These are phyloP conservation scores for Xylaria intraflava DNA, from an alignment of 495 filamentous ascomycete species.

Conservation along the genomic window DNA sequence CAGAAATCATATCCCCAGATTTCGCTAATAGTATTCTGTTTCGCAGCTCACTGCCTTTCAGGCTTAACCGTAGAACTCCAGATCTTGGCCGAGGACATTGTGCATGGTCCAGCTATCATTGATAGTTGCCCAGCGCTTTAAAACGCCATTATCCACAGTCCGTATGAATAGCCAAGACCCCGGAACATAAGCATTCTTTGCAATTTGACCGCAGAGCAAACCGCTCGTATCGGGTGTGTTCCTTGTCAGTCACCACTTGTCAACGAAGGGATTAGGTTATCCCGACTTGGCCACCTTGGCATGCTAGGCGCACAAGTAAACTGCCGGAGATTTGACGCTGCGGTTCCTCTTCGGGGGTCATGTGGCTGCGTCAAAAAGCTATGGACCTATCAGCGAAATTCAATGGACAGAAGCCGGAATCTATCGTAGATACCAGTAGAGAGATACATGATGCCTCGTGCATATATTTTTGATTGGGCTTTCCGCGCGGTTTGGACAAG, in stretches of 20 bases:
- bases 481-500: neutral
- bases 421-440: no score
- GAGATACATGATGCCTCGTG: no score
- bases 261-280: slow-evolving; percentile 5
- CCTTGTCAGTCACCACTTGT: slow-evolving; percentile 5
- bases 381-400: neutral
- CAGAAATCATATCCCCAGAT: neutral
- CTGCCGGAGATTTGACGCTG: slow-evolving; percentile 1
- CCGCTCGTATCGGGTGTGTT: neutral
- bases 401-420: neutral
- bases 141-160: neutral
- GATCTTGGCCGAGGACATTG: neutral
- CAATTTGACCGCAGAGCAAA: slow-evolving; percentile 1
- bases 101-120: slow-evolving; percentile 8
- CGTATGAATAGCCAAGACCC: slow-evolving; percentile 5
- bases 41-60: slow-evolving; percentile 1
- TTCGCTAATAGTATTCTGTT: neutral
- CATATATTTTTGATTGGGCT: neutral
- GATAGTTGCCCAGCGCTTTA: no score
- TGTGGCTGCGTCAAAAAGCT: slow-evolving; percentile 5
- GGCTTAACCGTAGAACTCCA: neutral
- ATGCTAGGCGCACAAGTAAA: neutral
- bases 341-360: neutral
- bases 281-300: slow-evolving; percentile 22
- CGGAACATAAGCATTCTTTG: neutral